phyloP scores from a whole-genome alignment of 1,139 yeast genomes.

The Geotrichum bryndzae region DNA sequence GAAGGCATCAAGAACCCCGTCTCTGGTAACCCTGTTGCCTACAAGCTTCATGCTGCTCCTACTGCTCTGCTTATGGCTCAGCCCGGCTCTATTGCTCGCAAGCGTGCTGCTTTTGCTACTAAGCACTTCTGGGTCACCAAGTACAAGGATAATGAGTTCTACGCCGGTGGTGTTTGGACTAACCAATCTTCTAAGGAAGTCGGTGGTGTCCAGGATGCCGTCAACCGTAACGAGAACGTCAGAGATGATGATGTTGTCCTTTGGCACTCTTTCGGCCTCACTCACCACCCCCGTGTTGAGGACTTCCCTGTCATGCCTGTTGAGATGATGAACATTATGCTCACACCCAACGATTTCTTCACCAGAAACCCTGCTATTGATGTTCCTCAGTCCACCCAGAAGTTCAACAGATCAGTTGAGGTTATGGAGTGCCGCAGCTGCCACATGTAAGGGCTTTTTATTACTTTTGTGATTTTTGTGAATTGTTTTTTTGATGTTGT shows the following conservation, averaged over 20 bases:
- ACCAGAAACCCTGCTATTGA: conserved; percentile 78
- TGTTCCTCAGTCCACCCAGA: conserved; percentile 66
- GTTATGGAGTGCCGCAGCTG: conserved; percentile 36
- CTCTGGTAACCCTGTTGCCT: conserved; percentile 74
- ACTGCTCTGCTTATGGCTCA: conserved; percentile 70
- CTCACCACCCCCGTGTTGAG: conserved; percentile 83
- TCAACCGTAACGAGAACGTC: conserved; percentile 58
- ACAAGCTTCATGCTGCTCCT: conserved; percentile 73
- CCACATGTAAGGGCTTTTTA: conserved; percentile 23
- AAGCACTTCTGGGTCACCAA: conserved; percentile 74
- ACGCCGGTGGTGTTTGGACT: conserved; percentile 75
- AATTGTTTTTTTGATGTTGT: neutral
- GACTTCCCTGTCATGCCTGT: conserved; percentile 95
- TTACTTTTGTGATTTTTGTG: neutral
- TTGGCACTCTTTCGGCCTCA: conserved; percentile 84
- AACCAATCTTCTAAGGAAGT: conserved; percentile 62
- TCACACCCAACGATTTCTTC: conserved; percentile 74
- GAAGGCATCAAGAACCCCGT: conserved; percentile 72
- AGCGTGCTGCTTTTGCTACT: conserved; percentile 67
- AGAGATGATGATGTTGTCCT: conserved; percentile 77
- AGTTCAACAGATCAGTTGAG: conserved; percentile 64
- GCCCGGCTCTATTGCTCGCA: conserved; percentile 53
- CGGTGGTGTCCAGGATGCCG: conserved; percentile 61
- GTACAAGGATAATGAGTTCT: conserved; percentile 60
- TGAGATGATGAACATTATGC: conserved; percentile 62